A percentile compares a stretch with the other conserved stretches of the same genome.
Evolutionary conservation across 179 eudicot species (phyloP).

Genomic region (Carnegiea gigantea): DNA sequence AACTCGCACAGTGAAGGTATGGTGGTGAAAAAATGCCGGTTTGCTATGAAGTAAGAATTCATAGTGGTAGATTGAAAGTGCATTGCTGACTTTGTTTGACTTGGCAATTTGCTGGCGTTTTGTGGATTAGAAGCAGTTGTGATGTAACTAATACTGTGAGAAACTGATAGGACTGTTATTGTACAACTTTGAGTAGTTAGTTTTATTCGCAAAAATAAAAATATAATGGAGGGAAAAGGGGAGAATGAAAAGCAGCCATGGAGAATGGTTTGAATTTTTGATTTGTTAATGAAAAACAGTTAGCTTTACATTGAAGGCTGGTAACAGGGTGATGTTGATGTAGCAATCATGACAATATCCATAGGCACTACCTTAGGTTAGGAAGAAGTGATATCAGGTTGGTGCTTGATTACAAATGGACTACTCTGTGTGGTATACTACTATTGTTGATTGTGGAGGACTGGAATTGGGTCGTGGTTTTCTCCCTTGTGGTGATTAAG

Average conservation of each 20-base stretch:
- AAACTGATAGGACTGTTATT: not conserved
- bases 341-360: not conserved
- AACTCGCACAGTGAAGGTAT: constrained; percentile 78
- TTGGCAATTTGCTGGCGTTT: not conserved
- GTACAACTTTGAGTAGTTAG: not conserved
- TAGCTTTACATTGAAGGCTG: not conserved
- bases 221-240: not conserved
- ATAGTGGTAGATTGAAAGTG: not conserved
- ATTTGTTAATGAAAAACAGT: not conserved
- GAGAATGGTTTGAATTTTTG: not conserved
- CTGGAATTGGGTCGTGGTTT: no score
- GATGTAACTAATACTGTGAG: not conserved
- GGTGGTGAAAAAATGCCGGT: not conserved
- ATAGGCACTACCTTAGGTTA: not conserved
- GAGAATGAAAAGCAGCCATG: not conserved
- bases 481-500: no score
- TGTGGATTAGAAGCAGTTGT: not conserved
- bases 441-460: not conserved
- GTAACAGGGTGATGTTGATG: not conserved
- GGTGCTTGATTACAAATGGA: not conserved
- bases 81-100: not conserved
- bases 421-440: not conserved
- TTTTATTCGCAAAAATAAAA: not conserved
- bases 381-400: not conserved
- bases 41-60: not conserved